These are phyloP conservation scores for Canavalia ensiformis DNA, from an alignment of 306 rosid genomes.

Conservation along the genomic window DNA sequence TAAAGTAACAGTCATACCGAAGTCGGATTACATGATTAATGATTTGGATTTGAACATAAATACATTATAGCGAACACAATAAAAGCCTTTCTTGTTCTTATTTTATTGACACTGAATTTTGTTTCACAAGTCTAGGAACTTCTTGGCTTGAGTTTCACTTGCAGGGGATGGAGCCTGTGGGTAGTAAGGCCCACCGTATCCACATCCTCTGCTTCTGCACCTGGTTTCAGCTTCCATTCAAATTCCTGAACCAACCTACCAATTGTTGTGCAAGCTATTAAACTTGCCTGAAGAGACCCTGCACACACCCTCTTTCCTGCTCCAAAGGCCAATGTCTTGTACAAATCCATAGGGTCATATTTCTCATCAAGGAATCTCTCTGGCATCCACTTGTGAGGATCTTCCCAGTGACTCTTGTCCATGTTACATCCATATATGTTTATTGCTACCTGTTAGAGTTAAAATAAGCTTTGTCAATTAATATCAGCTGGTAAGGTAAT, in stretches of 20 bases:
- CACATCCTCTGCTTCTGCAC: conserved; percentile 61
- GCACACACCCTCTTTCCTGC: conserved; percentile 82
- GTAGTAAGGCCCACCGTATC: conserved; percentile 75
- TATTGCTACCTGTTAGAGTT: conserved; percentile 63
- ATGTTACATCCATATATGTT: conserved; percentile 84
- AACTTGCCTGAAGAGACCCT: conserved; percentile 74
- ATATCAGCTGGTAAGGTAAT: not conserved
- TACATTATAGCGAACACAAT: not conserved
- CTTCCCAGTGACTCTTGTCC: conserved; percentile 77
- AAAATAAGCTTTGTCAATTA: not conserved
- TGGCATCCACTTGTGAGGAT: conserved; percentile 70
- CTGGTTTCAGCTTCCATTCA: conserved; percentile 64
- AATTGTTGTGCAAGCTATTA: conserved; percentile 59
- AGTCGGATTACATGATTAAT: not conserved
- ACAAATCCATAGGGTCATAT: conserved; percentile 63
- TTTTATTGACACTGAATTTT: not conserved
- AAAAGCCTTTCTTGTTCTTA: not conserved
- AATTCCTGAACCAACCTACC: conserved; percentile 75
- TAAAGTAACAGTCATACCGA: too few species aligned
- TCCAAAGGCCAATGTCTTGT: conserved; percentile 86
- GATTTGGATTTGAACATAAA: not conserved
- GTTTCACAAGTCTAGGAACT: not conserved
- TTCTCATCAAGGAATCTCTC: conserved; percentile 77
- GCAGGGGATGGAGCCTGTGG: conserved; percentile 70
- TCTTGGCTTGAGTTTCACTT: conserved; percentile 58